phyloP scores from a whole-genome alignment of 768 basidiomycete species.

The Suillus americanus region DNA sequence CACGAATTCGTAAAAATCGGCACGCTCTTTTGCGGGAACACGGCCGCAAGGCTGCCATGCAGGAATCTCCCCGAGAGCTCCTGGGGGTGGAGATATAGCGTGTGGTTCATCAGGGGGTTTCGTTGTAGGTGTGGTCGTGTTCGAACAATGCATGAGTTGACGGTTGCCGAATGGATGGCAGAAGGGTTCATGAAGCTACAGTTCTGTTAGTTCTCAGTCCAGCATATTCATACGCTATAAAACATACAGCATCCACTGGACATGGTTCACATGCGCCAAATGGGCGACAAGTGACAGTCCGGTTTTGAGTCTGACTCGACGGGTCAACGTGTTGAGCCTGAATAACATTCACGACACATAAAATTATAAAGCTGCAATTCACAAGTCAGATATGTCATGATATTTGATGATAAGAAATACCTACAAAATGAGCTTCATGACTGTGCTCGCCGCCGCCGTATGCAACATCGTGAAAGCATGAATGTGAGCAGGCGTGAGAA shows the following conservation, averaged over 20 bases:
- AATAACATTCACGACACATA: conserved; percentile 8
- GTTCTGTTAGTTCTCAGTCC: conserved; percentile 9
- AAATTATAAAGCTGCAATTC: conserved; percentile 14
- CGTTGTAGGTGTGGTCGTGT: conserved; percentile 23
- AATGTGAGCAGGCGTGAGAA: conserved; percentile 27
- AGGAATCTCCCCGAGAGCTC: conserved; percentile 53
- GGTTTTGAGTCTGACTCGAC: conserved; percentile 8
- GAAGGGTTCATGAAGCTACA: conserved; percentile 80
- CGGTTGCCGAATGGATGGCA: conserved; percentile 97
- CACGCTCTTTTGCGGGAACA: conserved; percentile 73
- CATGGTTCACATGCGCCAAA: conserved; percentile 64
- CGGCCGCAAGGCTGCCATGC: conserved; percentile 96
- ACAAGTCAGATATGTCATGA: neutral
- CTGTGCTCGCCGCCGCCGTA: conserved; percentile 8
- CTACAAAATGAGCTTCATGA: conserved; percentile 14
- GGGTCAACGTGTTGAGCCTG: conserved; percentile 11
- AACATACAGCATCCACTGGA: conserved; percentile 59
- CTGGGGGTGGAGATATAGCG: conserved; percentile 14
- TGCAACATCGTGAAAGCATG: conserved; percentile 13
- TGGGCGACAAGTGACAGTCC: conserved; percentile 44
- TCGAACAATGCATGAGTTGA: conserved; percentile 78
- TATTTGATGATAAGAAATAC: conserved; percentile 3
- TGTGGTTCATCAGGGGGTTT: conserved; percentile 16
- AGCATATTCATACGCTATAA: conserved; percentile 7
- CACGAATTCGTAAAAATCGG: conserved; percentile 89